A percentile compares a stretch with the other conserved stretches of the same genome.
phyloP scores from a whole-genome alignment of 2,329 filamentous ascomycete genomes.

The Trichoderma breve region DNA sequence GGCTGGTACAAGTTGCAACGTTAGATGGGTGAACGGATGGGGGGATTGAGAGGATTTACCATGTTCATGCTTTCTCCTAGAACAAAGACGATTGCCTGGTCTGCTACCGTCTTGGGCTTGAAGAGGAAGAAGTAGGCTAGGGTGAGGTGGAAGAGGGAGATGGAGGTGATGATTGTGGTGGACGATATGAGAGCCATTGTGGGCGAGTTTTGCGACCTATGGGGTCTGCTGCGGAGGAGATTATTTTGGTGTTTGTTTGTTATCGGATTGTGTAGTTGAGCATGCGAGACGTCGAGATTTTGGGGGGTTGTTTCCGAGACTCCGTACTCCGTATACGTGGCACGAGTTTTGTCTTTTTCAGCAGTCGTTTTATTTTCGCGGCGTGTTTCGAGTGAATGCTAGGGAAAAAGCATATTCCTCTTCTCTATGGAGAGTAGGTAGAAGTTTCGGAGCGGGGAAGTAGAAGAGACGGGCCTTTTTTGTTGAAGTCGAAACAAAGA shows the following conservation, averaged over 20 bases:
- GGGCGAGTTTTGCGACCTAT: conserved; percentile 18
- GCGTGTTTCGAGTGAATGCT: neutral
- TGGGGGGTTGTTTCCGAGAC: neutral
- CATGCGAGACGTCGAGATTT: neutral
- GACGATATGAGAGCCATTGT: conserved; percentile 79
- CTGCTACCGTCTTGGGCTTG: conserved; percentile 67
- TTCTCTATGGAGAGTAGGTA: neutral
- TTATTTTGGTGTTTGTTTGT: neutral
- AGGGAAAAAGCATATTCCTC: neutral
- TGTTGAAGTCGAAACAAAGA: neutral
- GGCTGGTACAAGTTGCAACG: conserved; percentile 45
- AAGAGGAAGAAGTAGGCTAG: conserved; percentile 81
- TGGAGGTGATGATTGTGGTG: conserved; percentile 73
- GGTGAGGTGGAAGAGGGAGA: conserved; percentile 82
- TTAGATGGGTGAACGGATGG: neutral
- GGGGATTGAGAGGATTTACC: conserved; percentile 45
- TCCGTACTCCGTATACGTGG: conserved; percentile 13
- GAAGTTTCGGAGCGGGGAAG: neutral
- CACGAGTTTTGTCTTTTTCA: neutral
- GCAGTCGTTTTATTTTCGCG: neutral
- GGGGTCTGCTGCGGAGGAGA: neutral
- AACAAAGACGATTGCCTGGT: conserved; percentile 77
- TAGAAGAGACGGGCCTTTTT: neutral
- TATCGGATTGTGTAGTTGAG: neutral
- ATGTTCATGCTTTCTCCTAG: conserved; percentile 81